phyloP scores from a whole-genome alignment of 169 alveolate species.

The Plasmodium sp. region DNA sequence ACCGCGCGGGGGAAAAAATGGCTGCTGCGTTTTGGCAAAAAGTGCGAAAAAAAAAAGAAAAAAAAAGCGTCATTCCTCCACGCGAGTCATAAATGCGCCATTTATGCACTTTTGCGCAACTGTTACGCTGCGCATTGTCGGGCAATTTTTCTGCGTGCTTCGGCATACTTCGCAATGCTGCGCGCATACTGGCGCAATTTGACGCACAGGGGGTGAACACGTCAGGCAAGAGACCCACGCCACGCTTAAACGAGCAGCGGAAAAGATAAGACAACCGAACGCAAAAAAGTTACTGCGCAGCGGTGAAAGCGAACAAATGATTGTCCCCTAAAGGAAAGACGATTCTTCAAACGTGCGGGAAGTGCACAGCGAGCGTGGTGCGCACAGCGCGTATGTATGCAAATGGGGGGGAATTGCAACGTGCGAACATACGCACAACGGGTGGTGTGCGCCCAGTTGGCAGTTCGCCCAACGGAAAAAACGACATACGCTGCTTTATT shows the following conservation, averaged over 20 bases:
- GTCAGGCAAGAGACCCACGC: not conserved
- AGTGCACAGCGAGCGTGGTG: not conserved
- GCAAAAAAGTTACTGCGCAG: not conserved
- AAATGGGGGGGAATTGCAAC: not conserved
- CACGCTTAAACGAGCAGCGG: not conserved
- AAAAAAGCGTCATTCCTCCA: not conserved
- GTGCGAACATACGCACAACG: not conserved
- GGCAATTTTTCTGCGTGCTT: not conserved
- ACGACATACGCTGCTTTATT: not conserved
- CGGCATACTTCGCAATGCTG: not conserved
- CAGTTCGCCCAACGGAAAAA: not conserved
- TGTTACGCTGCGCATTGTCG: not conserved
- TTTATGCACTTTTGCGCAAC: not conserved
- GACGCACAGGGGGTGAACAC: not conserved
- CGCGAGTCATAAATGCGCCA: not conserved
- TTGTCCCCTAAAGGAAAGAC: not conserved
- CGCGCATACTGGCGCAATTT: not conserved
- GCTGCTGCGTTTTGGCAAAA: not conserved
- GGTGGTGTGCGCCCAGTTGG: not conserved
- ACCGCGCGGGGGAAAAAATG: not conserved
- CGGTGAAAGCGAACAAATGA: not conserved
- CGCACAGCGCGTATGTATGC: not conserved
- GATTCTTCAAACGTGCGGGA: not conserved
- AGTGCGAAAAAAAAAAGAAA: not conserved
- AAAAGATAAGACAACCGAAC: not conserved